phyloP scores from a whole-genome alignment of 2,329 filamentous ascomycete genomes.

The Sporothrix brasiliensis region DNA sequence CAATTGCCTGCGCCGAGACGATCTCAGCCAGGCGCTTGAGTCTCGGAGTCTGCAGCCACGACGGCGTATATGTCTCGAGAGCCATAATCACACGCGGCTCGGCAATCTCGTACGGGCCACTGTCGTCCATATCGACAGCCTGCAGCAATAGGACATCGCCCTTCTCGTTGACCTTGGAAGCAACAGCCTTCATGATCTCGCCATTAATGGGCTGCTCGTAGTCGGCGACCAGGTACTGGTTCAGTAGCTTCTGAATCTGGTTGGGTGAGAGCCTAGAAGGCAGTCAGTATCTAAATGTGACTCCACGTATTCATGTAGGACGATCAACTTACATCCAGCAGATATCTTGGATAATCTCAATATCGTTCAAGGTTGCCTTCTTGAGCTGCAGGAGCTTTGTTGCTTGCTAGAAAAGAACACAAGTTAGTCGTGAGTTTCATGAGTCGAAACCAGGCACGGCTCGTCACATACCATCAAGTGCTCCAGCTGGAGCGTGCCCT shows the following conservation, averaged over 20 bases:
- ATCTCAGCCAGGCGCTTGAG: slow-evolving; percentile 98
- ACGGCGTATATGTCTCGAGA: slow-evolving; percentile 95
- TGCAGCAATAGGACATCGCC: slow-evolving; percentile 91
- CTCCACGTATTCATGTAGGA: not conserved
- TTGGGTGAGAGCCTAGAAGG: slow-evolving; percentile 82
- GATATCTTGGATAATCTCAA: slow-evolving; percentile 99
- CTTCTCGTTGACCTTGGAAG: slow-evolving; percentile 96
- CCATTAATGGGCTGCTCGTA: slow-evolving; percentile 99
- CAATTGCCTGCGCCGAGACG: slow-evolving; percentile 92
- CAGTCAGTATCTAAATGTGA: slow-evolving; percentile 6
- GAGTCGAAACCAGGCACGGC: not conserved
- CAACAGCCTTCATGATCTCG: slow-evolving; percentile 99
- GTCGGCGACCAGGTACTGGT: slow-evolving; percentile 97
- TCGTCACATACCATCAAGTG: slow-evolving; percentile 79
- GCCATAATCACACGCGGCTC: slow-evolving; percentile 95
- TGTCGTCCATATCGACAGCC: slow-evolving; percentile 98
- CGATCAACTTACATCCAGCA: slow-evolving; percentile 90
- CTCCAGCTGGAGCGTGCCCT: slow-evolving; percentile 94
- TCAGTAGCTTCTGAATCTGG: slow-evolving; percentile 97
- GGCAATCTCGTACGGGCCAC: slow-evolving; percentile 96
- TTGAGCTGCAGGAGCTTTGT: slow-evolving; percentile 97
- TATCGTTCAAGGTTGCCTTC: slow-evolving; percentile 98
- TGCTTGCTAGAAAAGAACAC: slow-evolving; percentile 67
- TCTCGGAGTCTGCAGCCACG: slow-evolving; percentile 95
- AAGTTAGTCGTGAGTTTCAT: slow-evolving; percentile 39